Evolutionary conservation across 2,329 filamentous ascomycete species (phyloP).

Genomic region (Aspergillus neotritici): DNA sequence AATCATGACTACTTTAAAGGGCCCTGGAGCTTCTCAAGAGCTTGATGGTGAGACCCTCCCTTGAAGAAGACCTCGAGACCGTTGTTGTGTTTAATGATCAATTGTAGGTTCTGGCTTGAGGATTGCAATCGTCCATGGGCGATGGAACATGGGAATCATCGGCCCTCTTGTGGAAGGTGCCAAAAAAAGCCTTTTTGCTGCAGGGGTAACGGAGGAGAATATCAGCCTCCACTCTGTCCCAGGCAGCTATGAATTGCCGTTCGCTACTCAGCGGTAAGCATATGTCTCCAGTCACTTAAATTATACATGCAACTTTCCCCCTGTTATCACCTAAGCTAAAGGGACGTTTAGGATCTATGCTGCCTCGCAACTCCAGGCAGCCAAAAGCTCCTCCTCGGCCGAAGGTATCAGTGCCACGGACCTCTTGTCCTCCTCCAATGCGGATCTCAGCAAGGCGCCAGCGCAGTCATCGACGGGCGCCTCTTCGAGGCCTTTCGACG

Average conservation of each 20-base stretch:
- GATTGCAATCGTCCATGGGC: conserved; percentile 90
- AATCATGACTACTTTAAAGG: conserved; percentile 54
- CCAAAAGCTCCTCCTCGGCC: conserved; percentile 44
- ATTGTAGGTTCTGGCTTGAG: conserved; percentile 63
- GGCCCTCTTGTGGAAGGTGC: conserved; percentile 75
- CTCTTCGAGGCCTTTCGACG: conserved; percentile 65
- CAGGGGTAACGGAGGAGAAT: conserved; percentile 80
- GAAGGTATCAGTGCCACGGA: conserved; percentile 45
- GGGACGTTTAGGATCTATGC: conserved; percentile 61
- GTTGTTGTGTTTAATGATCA: conserved; percentile 10
- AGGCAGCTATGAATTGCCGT: conserved; percentile 89
- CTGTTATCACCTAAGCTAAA: background rate
- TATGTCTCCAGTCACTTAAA: background rate
- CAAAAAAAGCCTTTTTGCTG: conserved; percentile 67
- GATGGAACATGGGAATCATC: conserved; percentile 91
- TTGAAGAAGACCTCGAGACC: background rate
- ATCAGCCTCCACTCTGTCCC: conserved; percentile 87
- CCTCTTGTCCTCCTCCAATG: conserved; percentile 57
- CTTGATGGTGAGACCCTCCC: conserved; percentile 49
- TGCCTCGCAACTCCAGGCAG: conserved; percentile 78
- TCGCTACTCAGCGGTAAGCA: conserved; percentile 73
- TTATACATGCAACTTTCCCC: too few species aligned
- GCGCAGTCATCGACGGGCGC: conserved; percentile 36
- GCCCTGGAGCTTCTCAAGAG: conserved; percentile 53
- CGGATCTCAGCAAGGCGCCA: conserved; percentile 56